These are phyloP conservation scores for Rhipidocladum racemiflorum DNA, from an alignment of 176 grass and related monocot genomes.

Conservation along the genomic window DNA sequence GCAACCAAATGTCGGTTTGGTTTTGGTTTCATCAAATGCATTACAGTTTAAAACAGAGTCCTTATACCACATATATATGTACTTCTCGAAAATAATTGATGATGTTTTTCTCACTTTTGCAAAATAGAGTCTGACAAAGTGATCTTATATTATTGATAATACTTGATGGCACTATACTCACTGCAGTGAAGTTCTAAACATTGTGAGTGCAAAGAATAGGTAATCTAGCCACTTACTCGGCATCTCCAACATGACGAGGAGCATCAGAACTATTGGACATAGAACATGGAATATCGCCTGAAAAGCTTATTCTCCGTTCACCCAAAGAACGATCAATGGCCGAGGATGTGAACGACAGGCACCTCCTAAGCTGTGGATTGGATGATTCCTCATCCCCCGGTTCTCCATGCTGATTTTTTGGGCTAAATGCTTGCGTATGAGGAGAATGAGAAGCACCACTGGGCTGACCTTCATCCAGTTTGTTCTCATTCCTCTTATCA, in stretches of 20 bases:
- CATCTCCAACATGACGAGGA: constrained; percentile 30
- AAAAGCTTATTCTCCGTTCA: constrained; percentile 34
- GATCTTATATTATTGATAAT: background rate
- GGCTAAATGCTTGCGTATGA: constrained; percentile 32
- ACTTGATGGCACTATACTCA: background rate
- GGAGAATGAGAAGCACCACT: constrained; percentile 17
- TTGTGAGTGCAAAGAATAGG: background rate
- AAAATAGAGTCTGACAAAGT: background rate
- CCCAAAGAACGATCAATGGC: constrained; percentile 21
- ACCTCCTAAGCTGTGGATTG: constrained; percentile 47
- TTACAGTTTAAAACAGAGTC: too few species aligned
- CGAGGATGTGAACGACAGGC: constrained; percentile 49
- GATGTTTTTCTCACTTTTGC: background rate
- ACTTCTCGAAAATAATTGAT: background rate
- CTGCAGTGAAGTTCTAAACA: background rate
- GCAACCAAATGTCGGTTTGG: too few species aligned
- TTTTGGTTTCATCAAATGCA: too few species aligned
- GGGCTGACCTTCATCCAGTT: constrained; percentile 9
- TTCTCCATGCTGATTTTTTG: constrained; percentile 22
- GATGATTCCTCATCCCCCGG: constrained; percentile 32
- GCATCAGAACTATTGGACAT: constrained; percentile 28
- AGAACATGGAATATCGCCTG: constrained; percentile 21
- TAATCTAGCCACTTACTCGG: constrained; percentile 31
- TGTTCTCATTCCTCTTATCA: constrained; percentile 31
- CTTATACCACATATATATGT: too few species aligned